Evolutionary conservation across 805 yeast species (phyloP).

Genomic region (Candida boidinii): DNA sequence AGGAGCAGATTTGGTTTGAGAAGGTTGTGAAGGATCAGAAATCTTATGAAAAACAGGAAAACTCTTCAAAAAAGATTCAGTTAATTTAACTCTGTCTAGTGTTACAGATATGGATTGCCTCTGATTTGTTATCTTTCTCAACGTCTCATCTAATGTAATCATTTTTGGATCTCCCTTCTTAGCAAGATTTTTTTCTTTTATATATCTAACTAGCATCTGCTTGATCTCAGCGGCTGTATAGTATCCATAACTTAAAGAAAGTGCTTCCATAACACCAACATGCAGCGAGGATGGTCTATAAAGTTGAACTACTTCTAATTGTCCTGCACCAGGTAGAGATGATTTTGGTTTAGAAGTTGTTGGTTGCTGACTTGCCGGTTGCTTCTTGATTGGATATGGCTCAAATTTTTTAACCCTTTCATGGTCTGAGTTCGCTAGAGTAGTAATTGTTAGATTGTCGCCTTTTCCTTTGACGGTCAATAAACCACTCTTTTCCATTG

Average conservation of each 20-base stretch:
- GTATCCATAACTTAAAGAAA: constrained; percentile 26
- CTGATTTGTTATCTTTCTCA: constrained; percentile 18
- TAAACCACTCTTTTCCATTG: constrained; percentile 71
- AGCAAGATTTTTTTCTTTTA: constrained; percentile 42
- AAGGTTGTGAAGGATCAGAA: constrained; percentile 16
- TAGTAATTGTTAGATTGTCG: constrained; percentile 60
- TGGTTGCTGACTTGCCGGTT: background rate
- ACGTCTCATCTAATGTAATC: constrained; percentile 19
- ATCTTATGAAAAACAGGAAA: constrained; percentile 45
- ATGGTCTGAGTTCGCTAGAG: constrained; percentile 36
- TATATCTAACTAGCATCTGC: constrained; percentile 44
- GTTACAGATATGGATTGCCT: constrained; percentile 14
- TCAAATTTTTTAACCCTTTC: constrained; percentile 49
- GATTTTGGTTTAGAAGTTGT: background rate
- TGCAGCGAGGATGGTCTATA: constrained; percentile 47
- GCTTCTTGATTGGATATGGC: constrained; percentile 43
- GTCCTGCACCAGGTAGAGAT: background rate
- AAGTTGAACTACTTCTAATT: constrained; percentile 27
- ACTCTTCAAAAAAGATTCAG: constrained; percentile 31
- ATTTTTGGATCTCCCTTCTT: constrained; percentile 37
- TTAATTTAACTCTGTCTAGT: constrained; percentile 34
- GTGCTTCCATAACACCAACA: constrained; percentile 32
- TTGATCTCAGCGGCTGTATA: constrained; percentile 52
- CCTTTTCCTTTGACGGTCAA: constrained; percentile 75
- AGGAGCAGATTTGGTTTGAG: constrained; percentile 30